Base-by-base conservation (phyloP, 1,139 yeast genomes). In the Nakaseomyces bracarensis region DNA sequence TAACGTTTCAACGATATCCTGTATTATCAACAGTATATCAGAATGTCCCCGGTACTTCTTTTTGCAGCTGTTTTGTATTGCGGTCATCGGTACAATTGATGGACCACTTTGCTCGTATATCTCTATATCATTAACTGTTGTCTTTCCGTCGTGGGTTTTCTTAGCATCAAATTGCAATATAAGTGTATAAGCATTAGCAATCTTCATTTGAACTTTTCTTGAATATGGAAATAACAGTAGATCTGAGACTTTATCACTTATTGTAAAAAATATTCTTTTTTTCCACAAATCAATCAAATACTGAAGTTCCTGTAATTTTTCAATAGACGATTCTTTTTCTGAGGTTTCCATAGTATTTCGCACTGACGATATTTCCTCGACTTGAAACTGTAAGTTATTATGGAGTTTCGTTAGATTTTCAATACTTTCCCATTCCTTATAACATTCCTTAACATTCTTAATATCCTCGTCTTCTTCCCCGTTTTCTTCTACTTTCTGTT, bases 151-250 rank as follows among this genome's bases (percentile, higher is more conserved):
- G 13, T 39, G 36, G 8, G 36, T 33, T 21, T 7, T 20, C 25
- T 18, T 11, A 10, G 16, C 18, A 21, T 33, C 36, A 7, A 33
- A 15, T 21, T 33, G 34, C 4, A 50, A 40, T 11, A 46, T 42
- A 3, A 49, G 43, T 8, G 47, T 45, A 34, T 40, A 46, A 8
- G 34, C 31, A 2, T 31, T 38, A 3, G 25, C 29, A 16, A 44
- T 43, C 21, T 51, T 49, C 31, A 54, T 52, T 38, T 54, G 57
- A 14, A 54, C 40, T 34, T 51, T 54, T 31, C 45, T 46, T 2
- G 53, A 45, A 22, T 47, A 52, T 6, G 59, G 57, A 36, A 44
- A 55, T 3, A 55, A 39, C 20, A 53, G 54, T 21, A 55, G 41
- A 16, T 53, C 47, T 19, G 42, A 38, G 21, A 44, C 30, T 9